Evolutionary conservation across 2,329 filamentous ascomycete genomes (phyloP), one percentile per base, ranked within the genome.

Genomic region (Epichloe baconii): DNA sequence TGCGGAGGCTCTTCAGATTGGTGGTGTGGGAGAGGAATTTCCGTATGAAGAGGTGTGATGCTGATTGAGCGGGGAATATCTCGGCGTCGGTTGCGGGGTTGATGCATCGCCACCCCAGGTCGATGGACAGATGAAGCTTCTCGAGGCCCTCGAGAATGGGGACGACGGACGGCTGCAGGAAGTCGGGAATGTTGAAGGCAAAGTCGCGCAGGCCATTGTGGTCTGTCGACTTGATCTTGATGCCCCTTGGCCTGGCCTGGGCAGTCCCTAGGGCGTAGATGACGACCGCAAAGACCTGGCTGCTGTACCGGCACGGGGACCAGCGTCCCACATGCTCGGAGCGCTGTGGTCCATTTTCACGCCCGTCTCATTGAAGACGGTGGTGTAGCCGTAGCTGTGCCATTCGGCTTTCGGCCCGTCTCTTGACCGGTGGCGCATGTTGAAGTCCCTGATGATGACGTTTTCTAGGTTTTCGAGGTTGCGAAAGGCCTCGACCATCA

Each of bases 381-480:
- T 74, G 0, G 59, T 60, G 17, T 67, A 63, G 2, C 79, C 78
- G 56, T 80, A 83, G 60, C 78, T 79, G 7, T 62, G 65, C 80
- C 81, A 84, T 1, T 57, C 51, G 0, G 56, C 59, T 12, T 53
- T 17, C 1, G 35, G 45, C 2, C 67, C 67, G 46, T 85, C 80
- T 3, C 80, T 74, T 12, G 58, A 59, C 5, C 80, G n/a, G n/a
- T n/a, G 75, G 10, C 62, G 70, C 0, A 75, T 75, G 58, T 75
- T 68, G 63, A 77, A 83, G 59, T 85, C 78, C 17, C 82, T 74
- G 23, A 85, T 66, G 23, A 78, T 76, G 14, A 85, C 62, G 0
- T 72, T 76, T 34, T 75, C 64, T 5, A 85, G 71, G 50, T 78
- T 77, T 0, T 63, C 59, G 4, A 86, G 68, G 36, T 76, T 73